Evolutionary conservation across 2,329 filamentous ascomycete genomes (phyloP).

Genomic region (Elsinoe necatrix): DNA sequence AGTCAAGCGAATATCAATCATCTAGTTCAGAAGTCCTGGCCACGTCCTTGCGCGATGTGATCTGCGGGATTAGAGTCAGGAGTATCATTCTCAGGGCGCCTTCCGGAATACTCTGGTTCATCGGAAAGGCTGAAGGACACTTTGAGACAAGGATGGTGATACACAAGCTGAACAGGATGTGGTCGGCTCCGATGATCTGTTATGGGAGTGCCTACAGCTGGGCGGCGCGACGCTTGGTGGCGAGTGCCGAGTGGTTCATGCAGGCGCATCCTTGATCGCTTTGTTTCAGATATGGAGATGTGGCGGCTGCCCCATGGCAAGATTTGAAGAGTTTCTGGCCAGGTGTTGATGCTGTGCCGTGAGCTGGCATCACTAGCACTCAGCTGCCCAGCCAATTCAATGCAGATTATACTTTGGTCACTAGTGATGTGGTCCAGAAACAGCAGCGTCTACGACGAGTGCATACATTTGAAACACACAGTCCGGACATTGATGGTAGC

Average conservation of each 20-base stretch:
- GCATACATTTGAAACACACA: neutral
- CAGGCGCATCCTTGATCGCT: neutral
- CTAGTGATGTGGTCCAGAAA: neutral
- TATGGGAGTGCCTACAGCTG: neutral
- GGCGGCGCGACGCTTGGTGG: neutral
- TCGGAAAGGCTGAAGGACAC: neutral
- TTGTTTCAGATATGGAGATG: constrained; percentile 1
- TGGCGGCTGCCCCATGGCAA: neutral
- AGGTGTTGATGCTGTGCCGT: neutral
- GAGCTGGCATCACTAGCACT: neutral
- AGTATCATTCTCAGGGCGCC: neutral
- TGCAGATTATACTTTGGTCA: neutral
- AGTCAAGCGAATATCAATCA: neutral
- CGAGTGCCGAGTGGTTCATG: neutral
- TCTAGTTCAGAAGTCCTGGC: neutral
- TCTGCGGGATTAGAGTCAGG: no score
- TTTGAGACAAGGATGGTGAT: neutral
- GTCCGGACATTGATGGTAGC: neutral
- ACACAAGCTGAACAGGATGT: neutral
- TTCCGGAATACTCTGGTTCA: neutral
- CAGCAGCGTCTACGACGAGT: neutral
- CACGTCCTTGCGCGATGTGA: no score
- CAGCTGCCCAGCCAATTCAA: neutral
- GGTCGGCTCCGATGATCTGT: neutral
- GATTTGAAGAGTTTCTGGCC: neutral